phyloP scores from a whole-genome alignment of 2,329 filamentous ascomycete species.

The Fusarium pseudograminearum region DNA sequence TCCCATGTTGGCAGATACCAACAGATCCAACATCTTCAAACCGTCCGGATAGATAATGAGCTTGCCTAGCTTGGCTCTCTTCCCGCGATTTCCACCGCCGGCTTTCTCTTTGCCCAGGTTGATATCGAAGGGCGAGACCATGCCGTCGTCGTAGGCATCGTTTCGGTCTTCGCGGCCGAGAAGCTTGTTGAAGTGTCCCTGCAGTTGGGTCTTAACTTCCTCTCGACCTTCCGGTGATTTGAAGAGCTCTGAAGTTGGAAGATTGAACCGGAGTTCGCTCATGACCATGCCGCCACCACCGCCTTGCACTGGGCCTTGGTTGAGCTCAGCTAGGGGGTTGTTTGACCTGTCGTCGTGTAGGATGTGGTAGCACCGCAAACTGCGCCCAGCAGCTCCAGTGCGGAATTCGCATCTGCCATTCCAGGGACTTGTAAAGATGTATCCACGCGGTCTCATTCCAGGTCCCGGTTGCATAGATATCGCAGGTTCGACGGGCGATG shows the following conservation, averaged over 20 bases:
- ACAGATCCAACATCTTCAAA: slow-evolving; percentile 92
- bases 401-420: slow-evolving; percentile 87
- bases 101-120: slow-evolving; percentile 85
- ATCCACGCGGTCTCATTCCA: slow-evolving; percentile 70
- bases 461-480: slow-evolving; percentile 57
- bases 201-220: slow-evolving; percentile 52
- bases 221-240: slow-evolving; percentile 51
- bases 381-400: slow-evolving; percentile 80
- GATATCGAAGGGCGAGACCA: slow-evolving; percentile 69
- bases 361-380: slow-evolving; percentile 79
- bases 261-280: slow-evolving; percentile 91
- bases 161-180: slow-evolving; percentile 51
- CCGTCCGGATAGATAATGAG: slow-evolving; percentile 90
- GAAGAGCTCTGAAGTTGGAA: slow-evolving; percentile 71
- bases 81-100: slow-evolving; percentile 86
- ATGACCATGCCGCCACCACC: slow-evolving; percentile 55
- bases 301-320: slow-evolving; percentile 48
- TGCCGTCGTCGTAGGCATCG: slow-evolving; percentile 55
- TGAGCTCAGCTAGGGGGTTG: slow-evolving; percentile 60
- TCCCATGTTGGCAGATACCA: slow-evolving; percentile 91
- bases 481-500: slow-evolving; percentile 46
- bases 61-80: slow-evolving; percentile 92
- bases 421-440: slow-evolving; percentile 88
- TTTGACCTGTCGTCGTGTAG: slow-evolving; percentile 61
- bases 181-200: slow-evolving; percentile 60